These are phyloP conservation scores for Zhuliangozyma blackwelliae DNA, from an alignment of 1,139 yeast species.

Conservation along the genomic window DNA sequence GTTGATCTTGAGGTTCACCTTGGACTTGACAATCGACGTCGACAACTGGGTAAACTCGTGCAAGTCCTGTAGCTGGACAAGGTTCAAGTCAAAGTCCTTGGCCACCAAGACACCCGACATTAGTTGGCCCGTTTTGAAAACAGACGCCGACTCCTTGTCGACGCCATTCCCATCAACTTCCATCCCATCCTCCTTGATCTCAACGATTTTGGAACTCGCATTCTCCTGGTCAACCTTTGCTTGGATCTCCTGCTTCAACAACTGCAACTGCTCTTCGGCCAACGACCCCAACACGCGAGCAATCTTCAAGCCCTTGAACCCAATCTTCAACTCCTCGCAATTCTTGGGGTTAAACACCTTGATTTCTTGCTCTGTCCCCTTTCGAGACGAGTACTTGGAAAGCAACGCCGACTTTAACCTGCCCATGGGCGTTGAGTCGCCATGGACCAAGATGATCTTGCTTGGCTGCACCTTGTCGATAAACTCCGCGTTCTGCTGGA, in stretches of 20 bases:
- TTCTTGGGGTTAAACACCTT: slow-evolving; percentile 90
- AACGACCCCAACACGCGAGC: slow-evolving; percentile 83
- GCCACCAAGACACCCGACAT: slow-evolving; percentile 89
- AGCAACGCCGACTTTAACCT: slow-evolving; percentile 87
- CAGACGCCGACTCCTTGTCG: slow-evolving; percentile 10
- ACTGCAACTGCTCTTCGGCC: slow-evolving; percentile 49
- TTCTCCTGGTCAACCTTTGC: slow-evolving; percentile 11
- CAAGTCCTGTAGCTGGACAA: slow-evolving; percentile 79
- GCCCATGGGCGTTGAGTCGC: slow-evolving; percentile 98
- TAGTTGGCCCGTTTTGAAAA: slow-evolving; percentile 35
- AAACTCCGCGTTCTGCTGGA: slow-evolving; percentile 85
- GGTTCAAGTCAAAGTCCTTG: slow-evolving; percentile 81
- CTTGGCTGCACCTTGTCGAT: slow-evolving; percentile 84
- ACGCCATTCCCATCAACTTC: slow-evolving; percentile 10
- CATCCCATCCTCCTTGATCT: slow-evolving; percentile 15
- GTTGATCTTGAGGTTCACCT: slow-evolving; percentile 71
- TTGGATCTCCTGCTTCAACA: slow-evolving; percentile 30
- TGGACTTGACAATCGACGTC: slow-evolving; percentile 79
- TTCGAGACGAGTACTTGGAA: slow-evolving; percentile 77
- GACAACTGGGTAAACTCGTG: slow-evolving; percentile 86
- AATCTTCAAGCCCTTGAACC: slow-evolving; percentile 76
- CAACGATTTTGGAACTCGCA: slow-evolving; percentile 15
- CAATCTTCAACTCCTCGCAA: slow-evolving; percentile 73
- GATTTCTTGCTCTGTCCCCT: slow-evolving; percentile 88
- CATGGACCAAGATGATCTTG: slow-evolving; percentile 86